These are phyloP conservation scores for Beauveria medogensis DNA, from an alignment of 2,329 filamentous ascomycete genomes.

Conservation along the genomic window DNA sequence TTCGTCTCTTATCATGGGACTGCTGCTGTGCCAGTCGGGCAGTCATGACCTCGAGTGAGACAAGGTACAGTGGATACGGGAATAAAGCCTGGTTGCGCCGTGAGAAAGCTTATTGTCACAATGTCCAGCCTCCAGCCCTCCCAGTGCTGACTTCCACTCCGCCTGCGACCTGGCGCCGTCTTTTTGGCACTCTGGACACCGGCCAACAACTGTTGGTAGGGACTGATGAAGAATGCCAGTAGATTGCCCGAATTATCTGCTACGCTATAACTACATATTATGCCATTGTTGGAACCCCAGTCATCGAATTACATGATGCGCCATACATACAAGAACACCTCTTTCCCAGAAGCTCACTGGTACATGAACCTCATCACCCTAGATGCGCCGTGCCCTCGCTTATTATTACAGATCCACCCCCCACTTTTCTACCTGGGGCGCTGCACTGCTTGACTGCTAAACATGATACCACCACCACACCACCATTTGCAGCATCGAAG, in stretches of 20 bases:
- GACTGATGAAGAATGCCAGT: background rate
- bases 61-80: background rate
- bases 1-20: background rate
- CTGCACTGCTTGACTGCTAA: background rate
- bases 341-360: too few species aligned
- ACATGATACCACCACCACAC: constrained; percentile 5
- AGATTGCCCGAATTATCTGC: background rate
- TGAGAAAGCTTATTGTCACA: background rate
- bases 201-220: too few species aligned
- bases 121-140: too few species aligned
- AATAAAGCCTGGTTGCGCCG: background rate
- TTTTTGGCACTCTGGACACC: too few species aligned
- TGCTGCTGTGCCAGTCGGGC: background rate
- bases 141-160: background rate
- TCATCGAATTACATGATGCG: background rate
- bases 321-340: background rate
- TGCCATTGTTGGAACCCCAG: background rate
- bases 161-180: background rate
- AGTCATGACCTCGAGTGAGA: background rate
- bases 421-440: background rate
- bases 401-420: constrained; percentile 6
- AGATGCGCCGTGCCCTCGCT: background rate
- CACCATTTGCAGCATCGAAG: background rate
- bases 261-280: background rate
- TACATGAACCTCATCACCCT: constrained; percentile 3